Percentiles rank a stretch among this genome's conserved stretches.
Conservation (phyloP, 2,329 filamentous ascomycete genomes). For the Trichoderma oligosporum region DNA sequence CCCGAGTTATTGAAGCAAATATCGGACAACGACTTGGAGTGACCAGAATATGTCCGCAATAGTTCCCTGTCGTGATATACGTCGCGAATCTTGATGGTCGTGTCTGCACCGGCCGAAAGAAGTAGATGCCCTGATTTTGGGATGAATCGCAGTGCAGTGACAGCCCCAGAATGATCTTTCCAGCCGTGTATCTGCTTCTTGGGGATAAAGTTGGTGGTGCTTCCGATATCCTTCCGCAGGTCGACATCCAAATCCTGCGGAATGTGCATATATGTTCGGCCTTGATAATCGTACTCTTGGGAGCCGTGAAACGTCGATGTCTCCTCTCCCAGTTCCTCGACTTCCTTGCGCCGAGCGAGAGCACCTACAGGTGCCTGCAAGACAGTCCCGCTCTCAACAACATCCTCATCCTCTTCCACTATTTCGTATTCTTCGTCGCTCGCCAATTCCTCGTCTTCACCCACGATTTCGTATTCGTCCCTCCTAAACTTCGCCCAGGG, state of each 20-base stretch:
- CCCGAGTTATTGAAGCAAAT: slow-evolving; percentile 81
- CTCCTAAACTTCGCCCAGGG: slow-evolving; percentile 86
- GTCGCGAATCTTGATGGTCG: slow-evolving; percentile 91
- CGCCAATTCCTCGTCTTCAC: slow-evolving; percentile 69
- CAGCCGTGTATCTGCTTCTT: slow-evolving; percentile 92
- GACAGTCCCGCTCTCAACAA: slow-evolving; percentile 61
- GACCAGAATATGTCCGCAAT: slow-evolving; percentile 84
- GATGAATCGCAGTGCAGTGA: slow-evolving; percentile 88
- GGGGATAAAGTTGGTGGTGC: slow-evolving; percentile 83
- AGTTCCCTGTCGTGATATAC: slow-evolving; percentile 86
- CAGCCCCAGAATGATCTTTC: slow-evolving; percentile 77
- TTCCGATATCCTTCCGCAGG: slow-evolving; percentile 74
- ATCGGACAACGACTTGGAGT: slow-evolving; percentile 86
- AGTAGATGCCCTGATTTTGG: slow-evolving; percentile 83
- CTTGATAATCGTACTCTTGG: slow-evolving; percentile 85
- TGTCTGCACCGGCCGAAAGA: slow-evolving; percentile 84
- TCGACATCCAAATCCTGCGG: slow-evolving; percentile 87
- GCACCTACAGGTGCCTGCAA: slow-evolving; percentile 54
- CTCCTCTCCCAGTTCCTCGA: slow-evolving; percentile 64
- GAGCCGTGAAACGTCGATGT: slow-evolving; percentile 83
- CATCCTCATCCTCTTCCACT: slow-evolving; percentile 70
- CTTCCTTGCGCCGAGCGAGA: slow-evolving; percentile 53
- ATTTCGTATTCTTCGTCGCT: slow-evolving; percentile 77
- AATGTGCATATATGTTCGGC: slow-evolving; percentile 95
- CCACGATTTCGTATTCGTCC: slow-evolving; percentile 69